These are phyloP conservation scores for Boletus tylopilopsis DNA, from an alignment of 768 basidiomycete species.

Conservation along the genomic window DNA sequence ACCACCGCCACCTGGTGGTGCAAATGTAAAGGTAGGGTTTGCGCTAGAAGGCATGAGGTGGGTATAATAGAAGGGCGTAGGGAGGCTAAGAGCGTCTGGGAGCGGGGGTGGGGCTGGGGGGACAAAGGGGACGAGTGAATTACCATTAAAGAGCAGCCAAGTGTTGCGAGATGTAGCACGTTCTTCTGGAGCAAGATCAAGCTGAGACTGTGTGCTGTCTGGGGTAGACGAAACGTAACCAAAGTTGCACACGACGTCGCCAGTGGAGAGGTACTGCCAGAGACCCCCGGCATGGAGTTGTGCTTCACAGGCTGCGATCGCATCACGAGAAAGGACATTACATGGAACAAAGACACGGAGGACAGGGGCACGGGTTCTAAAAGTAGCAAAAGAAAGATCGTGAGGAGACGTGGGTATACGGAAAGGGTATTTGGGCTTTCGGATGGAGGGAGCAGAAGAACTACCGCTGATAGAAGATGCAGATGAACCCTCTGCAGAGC, in stretches of 20 bases:
- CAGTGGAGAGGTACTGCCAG: constrained; percentile 72
- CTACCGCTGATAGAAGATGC: constrained; percentile 34
- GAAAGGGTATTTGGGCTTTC: constrained; percentile 13
- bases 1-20: constrained; percentile 30
- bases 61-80: constrained; percentile 73
- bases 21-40: constrained; percentile 26
- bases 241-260: constrained; percentile 78
- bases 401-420: constrained; percentile 43
- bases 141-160: constrained; percentile 78
- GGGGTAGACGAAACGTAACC: constrained; percentile 60
- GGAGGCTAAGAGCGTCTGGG: constrained; percentile 55
- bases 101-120: constrained; percentile 53
- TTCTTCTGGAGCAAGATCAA: constrained; percentile 18
- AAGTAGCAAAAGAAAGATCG: constrained; percentile 58
- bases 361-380: constrained; percentile 64
- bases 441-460: constrained; percentile 22
- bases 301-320: constrained; percentile 57
- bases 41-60: constrained; percentile 50
- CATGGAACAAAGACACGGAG: constrained; percentile 76
- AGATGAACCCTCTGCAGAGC: constrained; percentile 43
- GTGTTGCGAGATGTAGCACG: constrained; percentile 29
- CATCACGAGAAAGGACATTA: constrained; percentile 41
- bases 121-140: constrained; percentile 54
- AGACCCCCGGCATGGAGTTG: constrained; percentile 65
- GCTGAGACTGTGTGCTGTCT: constrained; percentile 23